Evolutionary conservation across 2,329 filamentous ascomycete species (phyloP).

Genomic region (Exophiala sp.): DNA sequence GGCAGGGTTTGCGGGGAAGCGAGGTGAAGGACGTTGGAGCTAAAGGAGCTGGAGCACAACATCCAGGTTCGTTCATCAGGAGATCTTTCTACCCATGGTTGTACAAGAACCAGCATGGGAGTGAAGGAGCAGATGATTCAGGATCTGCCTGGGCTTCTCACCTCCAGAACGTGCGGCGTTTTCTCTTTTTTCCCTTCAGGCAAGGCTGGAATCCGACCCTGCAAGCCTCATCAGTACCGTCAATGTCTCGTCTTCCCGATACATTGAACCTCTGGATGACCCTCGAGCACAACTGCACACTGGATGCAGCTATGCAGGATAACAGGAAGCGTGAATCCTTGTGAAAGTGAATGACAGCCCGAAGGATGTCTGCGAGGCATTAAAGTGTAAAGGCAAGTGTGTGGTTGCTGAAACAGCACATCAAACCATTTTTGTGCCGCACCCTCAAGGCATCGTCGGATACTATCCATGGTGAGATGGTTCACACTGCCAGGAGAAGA

Average conservation of each 20-base stretch:
- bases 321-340: not conserved
- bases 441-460: conserved; percentile 1
- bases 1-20: not conserved
- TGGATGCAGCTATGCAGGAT: no score
- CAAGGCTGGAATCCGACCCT: conserved; percentile 1
- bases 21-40: not conserved
- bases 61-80: not conserved
- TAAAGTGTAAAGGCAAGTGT: conserved; percentile 12
- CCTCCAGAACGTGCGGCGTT: not conserved
- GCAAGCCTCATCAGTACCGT: conserved; percentile 1
- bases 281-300: no score
- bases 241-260: no score
- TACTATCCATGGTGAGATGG: not conserved
- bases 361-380: not conserved
- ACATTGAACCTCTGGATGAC: no score
- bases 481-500: not conserved
- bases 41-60: not conserved
- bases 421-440: conserved; percentile 20
- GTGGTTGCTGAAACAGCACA: conserved; percentile 21
- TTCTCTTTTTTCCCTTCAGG: conserved; percentile 3
- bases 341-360: not conserved
- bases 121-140: not conserved
- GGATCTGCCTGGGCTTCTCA: conserved; percentile 2
- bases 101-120: not conserved
- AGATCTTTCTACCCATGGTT: not conserved